phyloP scores from a whole-genome alignment of 2,329 filamentous ascomycete species.

The Fusarium illudens region DNA sequence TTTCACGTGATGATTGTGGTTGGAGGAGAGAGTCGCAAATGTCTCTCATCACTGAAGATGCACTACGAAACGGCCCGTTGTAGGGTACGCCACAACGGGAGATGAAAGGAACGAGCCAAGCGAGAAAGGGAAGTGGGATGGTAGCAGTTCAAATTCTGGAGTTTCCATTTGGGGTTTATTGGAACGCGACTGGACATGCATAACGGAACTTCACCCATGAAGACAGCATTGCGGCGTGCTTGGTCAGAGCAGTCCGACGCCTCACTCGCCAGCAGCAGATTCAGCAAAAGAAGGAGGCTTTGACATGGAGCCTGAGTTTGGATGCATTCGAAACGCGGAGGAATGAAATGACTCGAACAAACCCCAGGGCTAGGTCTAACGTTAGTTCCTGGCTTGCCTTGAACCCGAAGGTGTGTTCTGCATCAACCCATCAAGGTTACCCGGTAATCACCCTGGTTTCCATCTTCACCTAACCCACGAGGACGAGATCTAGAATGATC shows the following conservation, averaged over 20 bases:
- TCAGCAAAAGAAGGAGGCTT: too few relatives aligned
- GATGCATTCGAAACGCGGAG: too few relatives aligned
- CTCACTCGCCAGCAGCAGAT: too few relatives aligned
- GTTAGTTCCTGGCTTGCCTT: neutral
- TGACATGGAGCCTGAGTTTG: too few relatives aligned
- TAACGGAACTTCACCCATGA: too few relatives aligned
- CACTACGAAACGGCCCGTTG: neutral
- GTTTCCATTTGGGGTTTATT: too few relatives aligned
- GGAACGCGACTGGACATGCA: too few relatives aligned
- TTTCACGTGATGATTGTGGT: conserved; percentile 17
- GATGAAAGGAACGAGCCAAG: neutral
- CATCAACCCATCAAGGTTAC: neutral
- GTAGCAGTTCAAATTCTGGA: too few relatives aligned
- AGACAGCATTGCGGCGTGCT: neutral
- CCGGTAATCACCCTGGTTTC: neutral
- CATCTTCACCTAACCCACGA: neutral
- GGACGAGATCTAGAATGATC: neutral
- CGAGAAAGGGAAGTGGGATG: too few relatives aligned
- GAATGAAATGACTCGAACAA: neutral
- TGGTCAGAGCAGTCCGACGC: neutral
- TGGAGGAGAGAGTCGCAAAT: fast-evolving
- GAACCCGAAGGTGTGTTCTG: neutral
- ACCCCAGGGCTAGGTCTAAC: neutral
- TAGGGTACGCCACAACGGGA: neutral
- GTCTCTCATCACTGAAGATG: neutral